Base-by-base conservation (phyloP, 768 basidiomycete genomes). In the Trichaptum fuscoviolaceum region DNA sequence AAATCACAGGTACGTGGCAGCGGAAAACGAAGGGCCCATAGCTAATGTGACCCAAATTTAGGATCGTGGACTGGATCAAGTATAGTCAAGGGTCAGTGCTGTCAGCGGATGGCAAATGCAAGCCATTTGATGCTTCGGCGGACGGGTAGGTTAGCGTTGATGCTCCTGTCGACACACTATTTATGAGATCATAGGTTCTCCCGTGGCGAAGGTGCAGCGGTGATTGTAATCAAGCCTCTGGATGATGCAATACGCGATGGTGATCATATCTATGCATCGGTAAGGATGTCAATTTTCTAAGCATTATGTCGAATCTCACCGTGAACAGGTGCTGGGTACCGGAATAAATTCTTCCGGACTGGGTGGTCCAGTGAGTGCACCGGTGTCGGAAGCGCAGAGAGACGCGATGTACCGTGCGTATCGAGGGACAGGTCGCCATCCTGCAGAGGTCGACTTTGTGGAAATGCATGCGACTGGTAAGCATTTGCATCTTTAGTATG, bases 391-490 rank as follows among this genome's bases (percentile, higher is more conserved):
- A 3, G 72, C 78, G 7, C 81, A 81, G 65, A 72, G 69, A 25
- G 72, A 75, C 30, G 77, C 79, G 1, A 82, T 82, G 76, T 66
- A 63, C 1, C 69, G 70, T 23, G 81, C 80, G 1, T 83, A 76
- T 68, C 52, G 69, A n/a, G 68, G 71, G 7, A 75, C 77, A 3
- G 71, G 73, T 1, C 72, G 75, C 26, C 63, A 64, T n/a, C 80
- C 81, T 1, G 65, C 65, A 0, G 82, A 84, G 26, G 80, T 81
- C 2, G 83, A 84, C 66, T 85, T 76, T 67, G 75, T 85, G 0
- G 84, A 85, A 69, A 68, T 82, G 12, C 84, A 85, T 66, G 82
- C 81, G n/a, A 84, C 84, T 23, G 83, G 66, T 52, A 20, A 52
- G 42, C 42, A 12, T 20, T 2, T 52, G 3, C 15, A 15, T 52